Conservation (phyloP, 2,329 filamentous ascomycete species). For the Diaporthe nobilis region DNA sequence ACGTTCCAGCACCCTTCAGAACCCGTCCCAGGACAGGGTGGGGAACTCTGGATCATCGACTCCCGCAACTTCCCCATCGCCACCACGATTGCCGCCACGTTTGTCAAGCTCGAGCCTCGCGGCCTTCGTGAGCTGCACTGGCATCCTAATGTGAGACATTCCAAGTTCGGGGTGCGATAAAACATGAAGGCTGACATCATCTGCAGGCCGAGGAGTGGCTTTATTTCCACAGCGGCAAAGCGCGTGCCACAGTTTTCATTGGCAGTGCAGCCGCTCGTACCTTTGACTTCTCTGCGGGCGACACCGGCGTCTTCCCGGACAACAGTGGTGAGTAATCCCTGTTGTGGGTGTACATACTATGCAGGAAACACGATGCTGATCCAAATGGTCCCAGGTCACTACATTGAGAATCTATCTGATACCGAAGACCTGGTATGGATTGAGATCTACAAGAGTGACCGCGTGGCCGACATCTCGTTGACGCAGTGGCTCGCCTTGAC, state of each 20-base stretch:
- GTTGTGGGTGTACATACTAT: rapidly evolving
- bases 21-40: constrained; percentile 72
- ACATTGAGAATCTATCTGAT: constrained; percentile 77
- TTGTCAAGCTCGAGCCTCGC: constrained; percentile 74
- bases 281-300: constrained; percentile 76
- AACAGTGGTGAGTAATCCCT: constrained; percentile 55
- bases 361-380: background rate
- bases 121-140: constrained; percentile 77
- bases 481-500: constrained; percentile 80
- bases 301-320: constrained; percentile 77
- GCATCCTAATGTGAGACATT: constrained; percentile 73
- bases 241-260: constrained; percentile 75
- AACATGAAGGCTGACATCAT: too few relatives aligned
- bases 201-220: constrained; percentile 78
- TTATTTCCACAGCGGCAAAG: constrained; percentile 76
- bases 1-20: constrained; percentile 69
- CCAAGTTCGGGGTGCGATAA: too few relatives aligned
- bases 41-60: constrained; percentile 75
- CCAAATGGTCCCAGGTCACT: constrained; percentile 61
- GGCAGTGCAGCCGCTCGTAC: constrained; percentile 73
- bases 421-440: constrained; percentile 77
- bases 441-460: constrained; percentile 78
- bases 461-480: constrained; percentile 75
- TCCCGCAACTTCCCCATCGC: constrained; percentile 76
- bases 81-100: constrained; percentile 75